These are phyloP conservation scores for Candida maltosa DNA, from an alignment of 805 yeast species.

Conservation along the genomic window DNA sequence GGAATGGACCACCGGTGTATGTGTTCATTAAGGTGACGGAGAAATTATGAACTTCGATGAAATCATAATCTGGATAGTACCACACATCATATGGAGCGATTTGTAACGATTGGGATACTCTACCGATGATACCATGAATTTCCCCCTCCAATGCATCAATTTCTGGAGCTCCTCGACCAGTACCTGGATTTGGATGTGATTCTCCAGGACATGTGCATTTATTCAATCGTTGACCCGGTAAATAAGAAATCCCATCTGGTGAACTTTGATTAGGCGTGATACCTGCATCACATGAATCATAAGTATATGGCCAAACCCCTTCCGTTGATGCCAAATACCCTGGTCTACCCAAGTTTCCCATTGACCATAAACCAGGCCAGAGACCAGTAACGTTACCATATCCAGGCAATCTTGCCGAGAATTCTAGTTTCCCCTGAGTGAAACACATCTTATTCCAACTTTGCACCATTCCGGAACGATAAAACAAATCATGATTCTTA, in stretches of 20 bases:
- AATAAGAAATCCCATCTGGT: slow-evolving; percentile 80
- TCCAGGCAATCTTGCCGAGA: slow-evolving; percentile 76
- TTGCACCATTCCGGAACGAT: slow-evolving; percentile 90
- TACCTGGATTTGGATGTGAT: slow-evolving; percentile 84
- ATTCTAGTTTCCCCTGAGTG: slow-evolving; percentile 77
- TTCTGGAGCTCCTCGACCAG: slow-evolving; percentile 94
- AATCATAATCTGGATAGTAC: slow-evolving; percentile 87
- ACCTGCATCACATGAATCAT: slow-evolving; percentile 87
- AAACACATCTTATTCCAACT: slow-evolving; percentile 90
- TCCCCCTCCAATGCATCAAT: slow-evolving; percentile 89
- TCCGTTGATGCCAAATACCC: slow-evolving; percentile 86
- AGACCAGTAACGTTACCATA: slow-evolving; percentile 75
- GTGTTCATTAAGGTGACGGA: slow-evolving; percentile 78
- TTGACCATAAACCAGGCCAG: slow-evolving; percentile 97
- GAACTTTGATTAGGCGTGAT: slow-evolving; percentile 92
- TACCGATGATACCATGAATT: slow-evolving; percentile 56
- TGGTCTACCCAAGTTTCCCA: slow-evolving; percentile 91
- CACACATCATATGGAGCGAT: slow-evolving; percentile 93
- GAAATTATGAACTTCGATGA: slow-evolving; percentile 63
- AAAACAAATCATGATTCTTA: slow-evolving; percentile 71
- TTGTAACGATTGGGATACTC: slow-evolving; percentile 87
- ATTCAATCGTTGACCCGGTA: slow-evolving; percentile 80
- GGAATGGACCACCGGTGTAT: slow-evolving; percentile 88
- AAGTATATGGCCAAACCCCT: slow-evolving; percentile 94
- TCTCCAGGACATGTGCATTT: slow-evolving; percentile 78